Conservation (phyloP, 345 rosid genomes). For the Aethionema arabicum region DNA sequence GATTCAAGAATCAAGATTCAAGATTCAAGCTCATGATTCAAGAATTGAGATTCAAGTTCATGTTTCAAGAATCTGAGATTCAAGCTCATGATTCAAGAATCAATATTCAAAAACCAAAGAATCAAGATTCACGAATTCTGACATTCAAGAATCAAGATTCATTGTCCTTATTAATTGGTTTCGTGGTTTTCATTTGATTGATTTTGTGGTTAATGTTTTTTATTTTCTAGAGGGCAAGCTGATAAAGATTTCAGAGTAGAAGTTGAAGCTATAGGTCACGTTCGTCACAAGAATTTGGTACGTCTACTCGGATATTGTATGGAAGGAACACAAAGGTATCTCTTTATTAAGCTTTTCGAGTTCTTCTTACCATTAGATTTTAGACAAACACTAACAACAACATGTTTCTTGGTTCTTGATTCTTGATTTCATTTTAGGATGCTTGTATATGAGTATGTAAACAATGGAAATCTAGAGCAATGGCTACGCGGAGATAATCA, state of each 20-base stretch:
- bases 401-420: too few relatives aligned
- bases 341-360: background rate
- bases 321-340: slow-evolving; percentile 91
- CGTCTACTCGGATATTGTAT: slow-evolving; percentile 95
- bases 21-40: slow-evolving; percentile 2
- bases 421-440: slow-evolving; percentile 41
- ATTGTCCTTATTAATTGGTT: too few relatives aligned
- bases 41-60: too few relatives aligned
- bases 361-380: too few relatives aligned
- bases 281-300: slow-evolving; percentile 89
- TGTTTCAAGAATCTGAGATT: too few relatives aligned
- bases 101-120: too few relatives aligned
- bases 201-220: background rate
- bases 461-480: slow-evolving; percentile 89
- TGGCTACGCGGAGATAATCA: slow-evolving; percentile 89
- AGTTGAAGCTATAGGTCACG: slow-evolving; percentile 97
- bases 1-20: background rate
- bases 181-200: too few relatives aligned
- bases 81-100: too few relatives aligned
- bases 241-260: slow-evolving; percentile 95
- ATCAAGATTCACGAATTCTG: too few relatives aligned
- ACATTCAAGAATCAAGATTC: too few relatives aligned
- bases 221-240: slow-evolving; percentile 74
- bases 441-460: slow-evolving; percentile 84
- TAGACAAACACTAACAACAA: too few relatives aligned